These are phyloP conservation scores for Monosporozyma yasuniensis DNA, from an alignment of 805 yeast species.

Conservation along the genomic window DNA sequence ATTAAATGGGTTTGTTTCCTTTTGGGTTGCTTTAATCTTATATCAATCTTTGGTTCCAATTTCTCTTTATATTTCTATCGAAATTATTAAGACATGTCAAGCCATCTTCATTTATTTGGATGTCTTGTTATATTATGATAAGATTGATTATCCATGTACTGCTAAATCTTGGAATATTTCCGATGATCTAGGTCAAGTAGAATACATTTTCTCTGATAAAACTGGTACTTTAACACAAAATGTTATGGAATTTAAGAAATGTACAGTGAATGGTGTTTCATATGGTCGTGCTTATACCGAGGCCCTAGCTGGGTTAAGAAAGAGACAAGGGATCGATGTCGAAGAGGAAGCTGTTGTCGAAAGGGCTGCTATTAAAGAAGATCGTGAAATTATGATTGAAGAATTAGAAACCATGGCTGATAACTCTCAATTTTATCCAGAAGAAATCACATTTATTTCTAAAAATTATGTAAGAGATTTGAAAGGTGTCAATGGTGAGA, in stretches of 20 bases:
- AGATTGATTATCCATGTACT: slow-evolving; percentile 69
- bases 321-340: slow-evolving; percentile 69
- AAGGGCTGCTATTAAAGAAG: slow-evolving; percentile 45
- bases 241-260: slow-evolving; percentile 78
- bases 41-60: slow-evolving; percentile 79
- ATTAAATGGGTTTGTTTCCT: slow-evolving; percentile 60
- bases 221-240: slow-evolving; percentile 81
- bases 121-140: slow-evolving; percentile 57
- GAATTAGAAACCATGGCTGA: slow-evolving; percentile 32
- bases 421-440: slow-evolving; percentile 40
- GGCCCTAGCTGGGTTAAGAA: slow-evolving; percentile 69
- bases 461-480: slow-evolving; percentile 55
- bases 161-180: slow-evolving; percentile 82
- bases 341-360: slow-evolving; percentile 50
- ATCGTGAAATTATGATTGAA: slow-evolving; percentile 49
- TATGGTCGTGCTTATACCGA: slow-evolving; percentile 81
- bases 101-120: slow-evolving; percentile 76
- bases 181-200: slow-evolving; percentile 81
- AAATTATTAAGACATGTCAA: slow-evolving; percentile 74
- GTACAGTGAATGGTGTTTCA: slow-evolving; percentile 62
- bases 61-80: slow-evolving; percentile 72
- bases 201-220: slow-evolving; percentile 75
- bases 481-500: slow-evolving; percentile 35
- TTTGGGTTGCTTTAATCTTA: slow-evolving; percentile 67
- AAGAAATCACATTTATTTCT: slow-evolving; percentile 63